Percentiles rank a stretch among this genome's conserved stretches.
These are phyloP conservation scores for Fraxinus xanthoxyloides DNA, from an alignment of 305 asterid species.

Conservation along the genomic window DNA sequence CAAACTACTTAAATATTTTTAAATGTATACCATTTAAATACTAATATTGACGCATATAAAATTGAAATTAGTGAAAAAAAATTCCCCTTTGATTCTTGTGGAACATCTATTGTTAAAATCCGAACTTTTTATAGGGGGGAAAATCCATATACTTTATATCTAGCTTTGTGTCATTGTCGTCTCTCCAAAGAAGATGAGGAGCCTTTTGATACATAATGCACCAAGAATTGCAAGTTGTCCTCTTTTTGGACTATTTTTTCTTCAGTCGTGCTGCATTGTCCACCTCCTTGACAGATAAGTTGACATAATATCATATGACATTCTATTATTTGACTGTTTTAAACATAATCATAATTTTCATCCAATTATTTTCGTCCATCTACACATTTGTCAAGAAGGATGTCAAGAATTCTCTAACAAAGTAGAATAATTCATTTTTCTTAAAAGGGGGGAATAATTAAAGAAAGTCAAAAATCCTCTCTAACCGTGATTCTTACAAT, in stretches of 20 bases:
- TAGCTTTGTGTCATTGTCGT: not conserved
- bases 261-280: no score
- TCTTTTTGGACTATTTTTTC: not conserved
- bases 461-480: not conserved
- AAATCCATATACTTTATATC: not conserved
- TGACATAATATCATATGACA: no score
- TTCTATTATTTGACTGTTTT: no score
- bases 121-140: not conserved
- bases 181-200: not conserved
- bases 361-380: no score
- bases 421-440: no score
- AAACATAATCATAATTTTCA: no score
- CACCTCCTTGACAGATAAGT: no score
- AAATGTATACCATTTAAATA: not conserved
- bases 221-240: not conserved
- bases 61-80: not conserved
- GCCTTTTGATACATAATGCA: not conserved
- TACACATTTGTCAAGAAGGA: no score
- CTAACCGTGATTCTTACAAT: not conserved
- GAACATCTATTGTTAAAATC: not conserved
- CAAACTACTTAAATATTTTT: not conserved
- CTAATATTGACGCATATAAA: not conserved
- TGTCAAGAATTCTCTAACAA: no score
- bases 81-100: not conserved
- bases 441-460: no score